A percentile compares a stretch with the other conserved stretches of the same genome.
These are phyloP conservation scores for Gloeophyllum trabeum DNA, from an alignment of 768 basidiomycete species.

Conservation along the genomic window DNA sequence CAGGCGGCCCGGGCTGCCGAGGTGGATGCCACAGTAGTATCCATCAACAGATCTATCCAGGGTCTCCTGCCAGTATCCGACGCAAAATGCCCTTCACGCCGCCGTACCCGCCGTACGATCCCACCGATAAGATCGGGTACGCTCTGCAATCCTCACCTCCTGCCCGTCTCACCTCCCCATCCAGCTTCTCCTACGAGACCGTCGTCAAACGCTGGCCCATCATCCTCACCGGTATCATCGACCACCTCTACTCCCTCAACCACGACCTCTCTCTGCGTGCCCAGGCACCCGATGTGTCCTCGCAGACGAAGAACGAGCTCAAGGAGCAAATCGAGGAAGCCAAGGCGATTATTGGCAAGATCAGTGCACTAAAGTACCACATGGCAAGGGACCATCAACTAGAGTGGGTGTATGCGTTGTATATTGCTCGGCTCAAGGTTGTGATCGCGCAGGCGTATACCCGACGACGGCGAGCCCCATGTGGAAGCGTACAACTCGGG, in stretches of 20 bases:
- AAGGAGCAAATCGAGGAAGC: conserved; percentile 57
- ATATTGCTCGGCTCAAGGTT: too few relatives aligned
- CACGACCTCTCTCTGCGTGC: conserved; percentile 40
- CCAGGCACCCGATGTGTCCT: conserved; percentile 9
- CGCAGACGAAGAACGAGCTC: conserved; percentile 12
- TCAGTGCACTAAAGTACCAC: conserved; percentile 76
- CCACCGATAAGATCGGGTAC: conserved; percentile 55
- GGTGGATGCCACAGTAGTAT: too few relatives aligned
- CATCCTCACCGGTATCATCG: conserved; percentile 74
- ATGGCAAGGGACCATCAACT: conserved; percentile 71
- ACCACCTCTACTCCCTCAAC: conserved; percentile 59
- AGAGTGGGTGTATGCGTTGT: conserved; percentile 51
- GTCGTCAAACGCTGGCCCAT: conserved; percentile 74
- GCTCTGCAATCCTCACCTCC: conserved; percentile 7
- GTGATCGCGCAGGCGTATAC: conserved; percentile 40
- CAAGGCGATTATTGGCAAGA: conserved; percentile 59
- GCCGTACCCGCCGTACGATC: conserved; percentile 64
- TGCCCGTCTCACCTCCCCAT: neutral
- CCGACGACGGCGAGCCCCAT: conserved; percentile 66
- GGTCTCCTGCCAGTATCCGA: too few relatives aligned
- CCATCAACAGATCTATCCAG: too few relatives aligned
- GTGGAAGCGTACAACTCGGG: conserved; percentile 70
- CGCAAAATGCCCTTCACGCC: too few relatives aligned
- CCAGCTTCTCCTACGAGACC: conserved; percentile 73
- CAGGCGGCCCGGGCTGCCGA: too few relatives aligned